These are phyloP conservation scores for Aphanocladium album DNA, from an alignment of 2,329 filamentous ascomycete genomes.

Conservation along the genomic window DNA sequence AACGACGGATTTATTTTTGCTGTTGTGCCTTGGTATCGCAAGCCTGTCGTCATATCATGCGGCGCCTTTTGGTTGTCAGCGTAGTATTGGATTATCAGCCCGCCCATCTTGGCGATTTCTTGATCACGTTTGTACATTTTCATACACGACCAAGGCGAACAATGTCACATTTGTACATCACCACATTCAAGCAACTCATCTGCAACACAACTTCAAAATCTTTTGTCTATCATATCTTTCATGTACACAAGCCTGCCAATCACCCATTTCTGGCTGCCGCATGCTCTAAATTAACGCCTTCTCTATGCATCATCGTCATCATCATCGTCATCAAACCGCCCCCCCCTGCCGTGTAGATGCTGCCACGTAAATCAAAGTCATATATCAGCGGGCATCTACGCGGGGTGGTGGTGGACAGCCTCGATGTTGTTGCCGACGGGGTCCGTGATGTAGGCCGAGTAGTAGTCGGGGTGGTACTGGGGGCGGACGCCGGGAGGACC, in stretches of 20 bases:
- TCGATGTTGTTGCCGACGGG: conserved; percentile 50
- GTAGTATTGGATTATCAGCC: background rate
- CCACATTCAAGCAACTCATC: too few species aligned
- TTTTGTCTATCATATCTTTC: too few species aligned
- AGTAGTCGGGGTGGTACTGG: conserved; percentile 43
- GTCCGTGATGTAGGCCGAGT: conserved; percentile 46
- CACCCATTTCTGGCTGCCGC: too few species aligned
- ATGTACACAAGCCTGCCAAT: too few species aligned
- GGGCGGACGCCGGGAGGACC: conserved; percentile 41
- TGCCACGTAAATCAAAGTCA: background rate
- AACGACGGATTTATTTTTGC: too few species aligned
- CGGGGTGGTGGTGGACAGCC: conserved; percentile 25
- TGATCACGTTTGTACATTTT: too few species aligned
- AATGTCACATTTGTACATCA: too few species aligned
- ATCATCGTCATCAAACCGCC: background rate
- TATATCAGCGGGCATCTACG: background rate
- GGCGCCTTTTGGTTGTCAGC: background rate
- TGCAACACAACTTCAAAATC: too few species aligned
- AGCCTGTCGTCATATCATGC: too few species aligned
- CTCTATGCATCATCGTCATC: background rate
- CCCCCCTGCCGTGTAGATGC: background rate
- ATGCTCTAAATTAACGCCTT: background rate
- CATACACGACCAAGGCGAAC: too few species aligned
- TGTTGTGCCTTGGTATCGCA: too few species aligned
- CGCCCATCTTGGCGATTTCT: too few species aligned